Percentiles rank a stretch among this genome's conserved stretches.
Evolutionary conservation across 2,329 filamentous ascomycete genomes (phyloP).

Genomic region (Sarocladiaceae sp.): DNA sequence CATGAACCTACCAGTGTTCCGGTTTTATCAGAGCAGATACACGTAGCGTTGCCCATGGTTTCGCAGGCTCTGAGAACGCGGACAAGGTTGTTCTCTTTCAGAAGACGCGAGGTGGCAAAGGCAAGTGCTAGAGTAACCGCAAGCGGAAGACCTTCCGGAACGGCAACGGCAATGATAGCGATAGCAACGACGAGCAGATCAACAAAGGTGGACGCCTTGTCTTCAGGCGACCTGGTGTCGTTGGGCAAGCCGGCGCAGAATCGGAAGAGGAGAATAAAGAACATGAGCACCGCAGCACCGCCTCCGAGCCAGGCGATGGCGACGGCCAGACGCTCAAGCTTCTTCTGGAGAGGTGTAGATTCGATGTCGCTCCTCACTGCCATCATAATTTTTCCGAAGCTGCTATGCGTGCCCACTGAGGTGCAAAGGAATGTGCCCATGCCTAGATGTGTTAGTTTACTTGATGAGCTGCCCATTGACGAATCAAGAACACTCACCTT

Average conservation of each 20-base stretch:
- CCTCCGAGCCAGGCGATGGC: constrained; percentile 42
- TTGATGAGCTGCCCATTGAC: too few relatives aligned
- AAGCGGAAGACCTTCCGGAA: constrained; percentile 59
- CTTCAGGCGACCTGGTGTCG: constrained; percentile 39
- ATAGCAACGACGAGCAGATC: constrained; percentile 60
- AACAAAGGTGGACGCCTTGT: constrained; percentile 54
- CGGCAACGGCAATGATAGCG: constrained; percentile 61
- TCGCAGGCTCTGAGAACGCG: constrained; percentile 59
- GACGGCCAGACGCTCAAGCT: constrained; percentile 34
- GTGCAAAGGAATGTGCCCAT: constrained; percentile 49
- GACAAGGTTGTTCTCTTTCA: constrained; percentile 62
- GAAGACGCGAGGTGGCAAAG: constrained; percentile 61
- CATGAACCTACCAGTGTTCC: constrained; percentile 12
- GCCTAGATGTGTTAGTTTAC: constrained; percentile 23
- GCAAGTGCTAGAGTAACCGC: constrained; percentile 61
- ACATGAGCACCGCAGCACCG: constrained; percentile 64
- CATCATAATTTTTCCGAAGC: constrained; percentile 51
- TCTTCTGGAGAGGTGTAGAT: constrained; percentile 48
- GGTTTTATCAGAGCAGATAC: constrained; percentile 60
- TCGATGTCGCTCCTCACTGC: constrained; percentile 44
- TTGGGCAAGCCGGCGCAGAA: constrained; percentile 59
- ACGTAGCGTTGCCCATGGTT: constrained; percentile 62
- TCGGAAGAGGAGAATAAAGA: constrained; percentile 71
- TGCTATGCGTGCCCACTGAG: constrained; percentile 49
- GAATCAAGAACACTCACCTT: constrained; percentile 26